Percentiles rank a stretch among this genome's conserved stretches.
phyloP scores from a whole-genome alignment of 257 asterid genomes.

The Mentha longifolia region DNA sequence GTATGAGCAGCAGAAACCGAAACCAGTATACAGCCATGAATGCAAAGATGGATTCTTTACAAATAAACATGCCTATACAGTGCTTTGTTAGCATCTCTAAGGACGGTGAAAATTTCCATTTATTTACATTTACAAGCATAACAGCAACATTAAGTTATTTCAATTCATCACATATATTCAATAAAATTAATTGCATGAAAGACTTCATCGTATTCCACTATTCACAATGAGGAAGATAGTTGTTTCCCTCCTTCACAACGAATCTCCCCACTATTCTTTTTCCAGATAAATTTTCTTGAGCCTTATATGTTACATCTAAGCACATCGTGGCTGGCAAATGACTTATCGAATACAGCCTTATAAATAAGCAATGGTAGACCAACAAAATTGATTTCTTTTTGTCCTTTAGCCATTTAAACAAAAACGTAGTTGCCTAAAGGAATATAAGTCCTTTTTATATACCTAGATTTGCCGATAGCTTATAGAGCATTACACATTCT shows the following conservation, averaged over 20 bases:
- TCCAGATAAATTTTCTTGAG: background rate
- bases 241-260: background rate
- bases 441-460: background rate
- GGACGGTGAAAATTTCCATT: background rate
- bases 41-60: background rate
- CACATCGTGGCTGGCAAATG: background rate
- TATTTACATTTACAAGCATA: background rate
- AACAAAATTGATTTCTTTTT: background rate
- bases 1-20: background rate
- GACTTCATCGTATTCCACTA: background rate
- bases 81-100: background rate
- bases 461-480: background rate
- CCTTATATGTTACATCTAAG: background rate
- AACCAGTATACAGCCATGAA: background rate
- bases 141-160: slow-evolving; percentile 5
- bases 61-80: slow-evolving; percentile 6
- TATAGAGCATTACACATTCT: background rate
- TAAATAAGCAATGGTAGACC: background rate
- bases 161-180: background rate
- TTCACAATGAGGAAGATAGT: background rate
- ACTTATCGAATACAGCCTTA: background rate
- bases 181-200: slow-evolving; percentile 11
- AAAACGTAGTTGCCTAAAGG: background rate
- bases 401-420: background rate
- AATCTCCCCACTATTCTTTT: background rate